Percentiles rank a stretch among this genome's conserved stretches.
Conservation (phyloP, 805 yeast genomes). For the Kuraishia molischiana region DNA sequence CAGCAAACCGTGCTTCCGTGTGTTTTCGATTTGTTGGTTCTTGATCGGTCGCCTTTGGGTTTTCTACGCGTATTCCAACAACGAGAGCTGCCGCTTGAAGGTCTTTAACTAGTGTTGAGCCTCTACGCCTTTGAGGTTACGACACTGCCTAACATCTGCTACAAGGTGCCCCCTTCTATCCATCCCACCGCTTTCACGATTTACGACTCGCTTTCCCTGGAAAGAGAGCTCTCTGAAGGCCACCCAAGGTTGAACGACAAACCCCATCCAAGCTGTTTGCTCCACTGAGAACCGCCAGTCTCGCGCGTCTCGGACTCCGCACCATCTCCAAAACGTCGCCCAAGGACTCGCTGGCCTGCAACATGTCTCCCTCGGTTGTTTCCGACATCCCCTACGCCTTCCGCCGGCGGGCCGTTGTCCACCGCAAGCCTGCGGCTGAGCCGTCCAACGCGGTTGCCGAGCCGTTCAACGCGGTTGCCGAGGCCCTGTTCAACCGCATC, state of each 20-base stretch:
- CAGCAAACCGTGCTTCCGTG: neutral
- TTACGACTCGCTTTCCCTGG: neutral
- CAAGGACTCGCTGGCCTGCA: neutral
- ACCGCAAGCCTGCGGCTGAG: neutral
- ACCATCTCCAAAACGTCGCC: neutral
- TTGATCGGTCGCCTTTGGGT: neutral
- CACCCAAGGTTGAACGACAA: too few relatives aligned
- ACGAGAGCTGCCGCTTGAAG: conserved; percentile 49
- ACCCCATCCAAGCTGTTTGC: too few relatives aligned
- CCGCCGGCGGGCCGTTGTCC: neutral
- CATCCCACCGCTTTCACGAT: too few relatives aligned
- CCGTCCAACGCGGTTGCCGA: neutral
- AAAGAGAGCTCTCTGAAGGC: neutral
- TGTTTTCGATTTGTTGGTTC: neutral
- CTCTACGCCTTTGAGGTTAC: neutral
- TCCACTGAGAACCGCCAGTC: neutral
- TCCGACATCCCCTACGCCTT: neutral
- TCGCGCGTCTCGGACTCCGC: neutral
- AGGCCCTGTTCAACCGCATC: conserved; percentile 30
- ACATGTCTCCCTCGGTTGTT: neutral
- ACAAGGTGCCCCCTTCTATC: too few relatives aligned
- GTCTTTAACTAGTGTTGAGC: conserved; percentile 7
- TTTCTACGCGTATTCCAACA: neutral
- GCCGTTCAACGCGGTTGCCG: conserved; percentile 21
- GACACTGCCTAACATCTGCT: too few relatives aligned